Evolutionary conservation across 805 yeast species (phyloP).

Genomic region (Starmerella potacharoeniae): DNA sequence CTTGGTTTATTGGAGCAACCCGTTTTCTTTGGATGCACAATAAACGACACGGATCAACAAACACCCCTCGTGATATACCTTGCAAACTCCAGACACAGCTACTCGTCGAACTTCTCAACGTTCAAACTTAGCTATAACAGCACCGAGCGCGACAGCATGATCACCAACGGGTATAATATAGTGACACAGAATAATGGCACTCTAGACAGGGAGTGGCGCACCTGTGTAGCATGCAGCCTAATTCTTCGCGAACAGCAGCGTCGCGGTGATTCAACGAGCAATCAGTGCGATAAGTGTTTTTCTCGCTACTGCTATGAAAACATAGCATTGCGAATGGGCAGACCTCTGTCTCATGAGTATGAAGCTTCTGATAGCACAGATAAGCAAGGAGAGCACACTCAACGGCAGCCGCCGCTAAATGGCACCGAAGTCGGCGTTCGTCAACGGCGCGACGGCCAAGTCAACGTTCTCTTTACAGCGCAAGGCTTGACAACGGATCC

Average conservation of each 20-base stretch:
- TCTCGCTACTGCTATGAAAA: conserved; percentile 40
- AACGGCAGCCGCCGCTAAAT: too few species aligned
- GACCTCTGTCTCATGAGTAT: neutral
- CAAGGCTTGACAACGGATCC: neutral
- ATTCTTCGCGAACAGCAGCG: conserved; percentile 64
- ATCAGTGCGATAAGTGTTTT: conserved; percentile 57
- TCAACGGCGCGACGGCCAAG: neutral
- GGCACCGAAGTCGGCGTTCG: neutral
- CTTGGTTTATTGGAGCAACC: conserved; percentile 40
- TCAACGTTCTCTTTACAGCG: neutral
- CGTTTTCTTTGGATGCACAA: conserved; percentile 69
- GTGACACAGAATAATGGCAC: conserved; percentile 52
- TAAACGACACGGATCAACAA: conserved; percentile 29
- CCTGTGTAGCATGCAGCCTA: conserved; percentile 69
- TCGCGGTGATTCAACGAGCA: conserved; percentile 37
- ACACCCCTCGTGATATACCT: conserved; percentile 58
- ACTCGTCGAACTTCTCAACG: conserved; percentile 52
- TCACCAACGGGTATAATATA: conserved; percentile 59
- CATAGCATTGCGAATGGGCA: neutral
- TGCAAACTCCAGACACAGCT: conserved; percentile 55
- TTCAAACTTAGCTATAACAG: conserved; percentile 48
- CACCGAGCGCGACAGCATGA: conserved; percentile 44
- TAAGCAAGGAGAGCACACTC: too few species aligned
- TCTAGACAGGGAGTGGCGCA: conserved; percentile 48
- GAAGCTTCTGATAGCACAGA: neutral